Evolutionary conservation across 2,329 filamentous ascomycete genomes (phyloP).

Genomic region (Aspergillus aculeatinus): DNA sequence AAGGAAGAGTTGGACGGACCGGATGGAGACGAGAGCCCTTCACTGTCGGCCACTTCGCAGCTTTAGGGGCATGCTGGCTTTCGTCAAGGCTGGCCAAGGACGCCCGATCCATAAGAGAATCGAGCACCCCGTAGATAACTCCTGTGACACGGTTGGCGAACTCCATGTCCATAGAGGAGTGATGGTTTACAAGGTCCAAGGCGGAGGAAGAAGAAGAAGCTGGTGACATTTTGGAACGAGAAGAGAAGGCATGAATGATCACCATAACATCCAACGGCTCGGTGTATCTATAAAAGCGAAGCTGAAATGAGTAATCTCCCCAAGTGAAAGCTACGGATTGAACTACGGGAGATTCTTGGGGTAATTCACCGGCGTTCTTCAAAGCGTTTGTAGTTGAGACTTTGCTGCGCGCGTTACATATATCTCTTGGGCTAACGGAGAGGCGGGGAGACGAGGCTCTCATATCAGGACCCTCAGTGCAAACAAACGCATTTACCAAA

Average conservation of each 20-base stretch:
- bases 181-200: neutral
- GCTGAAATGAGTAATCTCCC: neutral
- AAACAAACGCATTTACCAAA: neutral
- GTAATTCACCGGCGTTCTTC: neutral
- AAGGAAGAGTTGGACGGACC: neutral
- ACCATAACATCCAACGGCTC: neutral
- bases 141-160: conserved; percentile 10
- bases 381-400: neutral
- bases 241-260: neutral
- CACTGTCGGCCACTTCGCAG: neutral
- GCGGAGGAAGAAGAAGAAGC: neutral
- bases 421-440: neutral
- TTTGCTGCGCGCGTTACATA: neutral
- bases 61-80: conserved; percentile 26
- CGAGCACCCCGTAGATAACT: conserved; percentile 17
- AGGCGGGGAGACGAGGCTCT: neutral
- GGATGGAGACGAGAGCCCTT: neutral
- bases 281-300: neutral
- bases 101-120: conserved; percentile 10
- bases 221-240: neutral
- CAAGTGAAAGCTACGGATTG: neutral
- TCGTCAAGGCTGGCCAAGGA: conserved; percentile 15
- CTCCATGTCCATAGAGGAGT: conserved; percentile 6
- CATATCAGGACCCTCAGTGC: neutral
- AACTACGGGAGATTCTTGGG: neutral